Evolutionary conservation across 2,329 filamentous ascomycete genomes (phyloP).

Genomic region (Neonectria sp.): DNA sequence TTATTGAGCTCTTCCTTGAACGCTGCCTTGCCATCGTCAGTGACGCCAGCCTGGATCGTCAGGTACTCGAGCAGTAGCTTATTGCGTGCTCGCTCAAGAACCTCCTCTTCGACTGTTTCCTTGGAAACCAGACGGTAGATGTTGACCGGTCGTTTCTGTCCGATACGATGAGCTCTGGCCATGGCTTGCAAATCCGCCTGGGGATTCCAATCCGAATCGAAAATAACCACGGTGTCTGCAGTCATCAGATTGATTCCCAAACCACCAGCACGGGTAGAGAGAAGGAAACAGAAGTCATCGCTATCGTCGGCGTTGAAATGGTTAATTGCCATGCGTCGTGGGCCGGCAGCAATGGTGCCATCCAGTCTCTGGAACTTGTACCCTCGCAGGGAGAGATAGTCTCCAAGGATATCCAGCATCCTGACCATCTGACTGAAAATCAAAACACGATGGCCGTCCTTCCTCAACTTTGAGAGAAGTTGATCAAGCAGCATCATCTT

Average conservation of each 20-base stretch:
- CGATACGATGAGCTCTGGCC: conserved; percentile 97
- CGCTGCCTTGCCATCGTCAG: conserved; percentile 92
- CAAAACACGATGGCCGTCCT: conserved; percentile 93
- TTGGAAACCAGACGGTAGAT: conserved; percentile 98
- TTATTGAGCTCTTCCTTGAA: conserved; percentile 82
- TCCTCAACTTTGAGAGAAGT: conserved; percentile 92
- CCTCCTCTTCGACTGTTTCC: conserved; percentile 98
- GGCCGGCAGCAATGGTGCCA: conserved; percentile 91
- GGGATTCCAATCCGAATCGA: conserved; percentile 99
- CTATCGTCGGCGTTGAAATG: conserved; percentile 98
- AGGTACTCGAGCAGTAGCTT: conserved; percentile 98
- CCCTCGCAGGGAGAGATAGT: conserved; percentile 93
- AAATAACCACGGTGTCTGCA: conserved; percentile 96
- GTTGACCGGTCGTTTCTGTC: conserved; percentile 95
- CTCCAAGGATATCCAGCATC: conserved; percentile 95
- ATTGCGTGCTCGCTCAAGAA: conserved; percentile 95
- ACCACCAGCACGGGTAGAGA: conserved; percentile 95
- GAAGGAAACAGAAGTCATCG: conserved; percentile 94
- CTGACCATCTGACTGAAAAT: conserved; percentile 99
- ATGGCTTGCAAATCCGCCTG: conserved; percentile 98
- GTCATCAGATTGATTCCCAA: conserved; percentile 99
- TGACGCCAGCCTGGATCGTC: conserved; percentile 96
- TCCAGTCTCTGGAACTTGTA: conserved; percentile 96
- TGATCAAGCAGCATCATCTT: conserved; percentile 99
- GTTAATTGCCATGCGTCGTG: conserved; percentile 94